phyloP scores from a whole-genome alignment of 1,284 basidiomycete species.

The Sporisorium iseilematis-ciliati region DNA sequence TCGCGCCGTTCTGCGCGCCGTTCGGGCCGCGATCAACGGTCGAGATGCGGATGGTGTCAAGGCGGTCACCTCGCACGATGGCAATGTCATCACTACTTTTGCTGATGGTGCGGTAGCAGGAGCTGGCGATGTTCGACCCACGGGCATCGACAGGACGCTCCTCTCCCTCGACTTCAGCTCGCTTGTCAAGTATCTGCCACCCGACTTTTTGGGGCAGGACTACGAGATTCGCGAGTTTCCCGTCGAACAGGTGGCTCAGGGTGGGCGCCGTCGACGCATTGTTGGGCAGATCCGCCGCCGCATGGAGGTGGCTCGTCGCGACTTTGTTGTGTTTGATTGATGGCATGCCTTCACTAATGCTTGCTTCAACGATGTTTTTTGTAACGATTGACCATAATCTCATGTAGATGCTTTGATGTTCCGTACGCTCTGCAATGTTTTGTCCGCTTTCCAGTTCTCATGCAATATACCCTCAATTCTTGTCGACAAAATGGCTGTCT shows the following conservation, averaged over 20 bases:
- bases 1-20: conserved; percentile 58
- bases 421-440: conserved; percentile 2
- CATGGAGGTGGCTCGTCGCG: conserved; percentile 63
- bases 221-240: conserved; percentile 64
- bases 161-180: conserved; percentile 57
- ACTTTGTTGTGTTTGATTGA: conserved; percentile 63
- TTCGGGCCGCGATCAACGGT: conserved; percentile 63
- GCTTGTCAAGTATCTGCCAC: conserved; percentile 57
- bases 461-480: conserved; percentile 10
- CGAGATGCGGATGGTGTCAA: conserved; percentile 54
- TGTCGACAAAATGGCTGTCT: not conserved
- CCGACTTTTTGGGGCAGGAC: conserved; percentile 60
- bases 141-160: conserved; percentile 44
- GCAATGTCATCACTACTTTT: conserved; percentile 36
- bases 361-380: not conserved
- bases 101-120: conserved; percentile 41
- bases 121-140: conserved; percentile 18
- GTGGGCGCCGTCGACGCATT: conserved; percentile 55
- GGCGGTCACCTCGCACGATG: conserved; percentile 40
- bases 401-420: conserved; percentile 1
- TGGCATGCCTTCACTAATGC: not conserved
- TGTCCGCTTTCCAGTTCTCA: not conserved
- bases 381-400: too few species aligned
- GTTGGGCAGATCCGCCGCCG: conserved; percentile 62
- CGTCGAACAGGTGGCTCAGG: conserved; percentile 60